Conservation (phyloP, 2,329 filamentous ascomycete species). For the Chrysoporthe austroafricana region DNA sequence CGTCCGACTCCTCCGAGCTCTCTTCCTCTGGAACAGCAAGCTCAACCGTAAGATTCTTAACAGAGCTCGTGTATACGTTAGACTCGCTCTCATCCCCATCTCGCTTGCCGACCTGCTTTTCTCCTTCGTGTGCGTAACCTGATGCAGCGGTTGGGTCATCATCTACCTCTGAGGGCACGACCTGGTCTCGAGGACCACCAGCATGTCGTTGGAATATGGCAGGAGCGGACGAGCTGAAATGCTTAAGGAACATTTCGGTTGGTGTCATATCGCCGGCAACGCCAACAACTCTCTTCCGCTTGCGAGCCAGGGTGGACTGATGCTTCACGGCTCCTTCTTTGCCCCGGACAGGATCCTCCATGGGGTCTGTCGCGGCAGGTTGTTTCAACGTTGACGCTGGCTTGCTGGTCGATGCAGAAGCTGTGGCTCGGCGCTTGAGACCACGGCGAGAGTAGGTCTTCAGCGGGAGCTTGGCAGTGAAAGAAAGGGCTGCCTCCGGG, state of each 20-base stretch:
- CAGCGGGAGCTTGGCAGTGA: background rate
- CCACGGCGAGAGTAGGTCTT: constrained; percentile 24
- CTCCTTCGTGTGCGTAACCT: background rate
- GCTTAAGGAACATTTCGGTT: constrained; percentile 23
- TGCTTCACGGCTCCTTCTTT: background rate
- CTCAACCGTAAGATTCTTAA: background rate
- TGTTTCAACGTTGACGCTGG: background rate
- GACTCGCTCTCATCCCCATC: background rate
- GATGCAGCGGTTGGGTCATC: background rate
- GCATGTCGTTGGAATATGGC: background rate
- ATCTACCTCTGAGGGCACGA: background rate
- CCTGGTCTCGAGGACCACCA: background rate
- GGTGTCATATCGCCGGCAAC: constrained; percentile 3
- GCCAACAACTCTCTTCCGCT: background rate
- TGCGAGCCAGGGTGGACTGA: background rate
- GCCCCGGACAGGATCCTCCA: background rate
- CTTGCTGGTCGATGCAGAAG: background rate
- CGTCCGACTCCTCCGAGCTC: background rate
- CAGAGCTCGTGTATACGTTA: background rate
- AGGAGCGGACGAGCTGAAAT: constrained; percentile 18
- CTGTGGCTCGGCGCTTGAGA: constrained; percentile 15
- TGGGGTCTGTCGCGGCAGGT: background rate
- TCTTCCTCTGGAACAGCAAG: background rate
- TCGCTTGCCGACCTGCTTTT: background rate
- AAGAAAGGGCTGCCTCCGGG: background rate